Evolutionary conservation across 2,329 filamentous ascomycete species (phyloP), one percentile per base, ranked within the genome.

Genomic region (Elsinoe arachidis): DNA sequence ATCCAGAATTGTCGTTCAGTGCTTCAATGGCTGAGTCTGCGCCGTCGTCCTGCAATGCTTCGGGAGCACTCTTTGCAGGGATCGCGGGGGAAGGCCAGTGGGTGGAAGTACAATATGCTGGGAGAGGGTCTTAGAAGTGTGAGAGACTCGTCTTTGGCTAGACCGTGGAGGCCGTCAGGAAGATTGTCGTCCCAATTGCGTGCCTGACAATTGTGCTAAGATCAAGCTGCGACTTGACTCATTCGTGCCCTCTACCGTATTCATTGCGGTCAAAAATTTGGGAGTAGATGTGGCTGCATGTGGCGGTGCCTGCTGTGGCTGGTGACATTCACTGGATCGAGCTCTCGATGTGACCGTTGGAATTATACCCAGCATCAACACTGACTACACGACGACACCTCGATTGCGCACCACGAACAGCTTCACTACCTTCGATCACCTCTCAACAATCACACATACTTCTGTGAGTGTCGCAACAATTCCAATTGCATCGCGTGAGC

Each of bases 281-380:
- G 26, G 21, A 10, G 46, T 34, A 15, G 46, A 14, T 51, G 46
- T 51, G 46, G 46, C 46, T 51, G 12, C 10, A 11, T 51, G 46
- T 51, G 46, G 46, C 46, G 26, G 46, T 51, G 46, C 46, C 2
- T 2, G 46, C 26, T 35, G 49, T 53, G 49, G 49, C 49, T 53
- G 49, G 26, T 39, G 34, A 51, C 26, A 34, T 51, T 17, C 46
- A 51, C 46, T 51, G 46, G 26, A 51, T 34, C 49, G 49, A 53
- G 49, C 49, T 53, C 49, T 53, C 49, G 33, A 53, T 35, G 26
- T 35, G 19, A 35, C 46, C 46, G 49, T 39, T 53, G 49, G 49
- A 53, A 37, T 38, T 35, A 35, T 33, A 33, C 33, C 26, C 33
- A 26, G 34, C 49, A 37, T 39, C 33, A 53, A 53, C 49, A 53